Base-by-base conservation (phyloP, 768 basidiomycete genomes). In the Pleurotus djamor region DNA sequence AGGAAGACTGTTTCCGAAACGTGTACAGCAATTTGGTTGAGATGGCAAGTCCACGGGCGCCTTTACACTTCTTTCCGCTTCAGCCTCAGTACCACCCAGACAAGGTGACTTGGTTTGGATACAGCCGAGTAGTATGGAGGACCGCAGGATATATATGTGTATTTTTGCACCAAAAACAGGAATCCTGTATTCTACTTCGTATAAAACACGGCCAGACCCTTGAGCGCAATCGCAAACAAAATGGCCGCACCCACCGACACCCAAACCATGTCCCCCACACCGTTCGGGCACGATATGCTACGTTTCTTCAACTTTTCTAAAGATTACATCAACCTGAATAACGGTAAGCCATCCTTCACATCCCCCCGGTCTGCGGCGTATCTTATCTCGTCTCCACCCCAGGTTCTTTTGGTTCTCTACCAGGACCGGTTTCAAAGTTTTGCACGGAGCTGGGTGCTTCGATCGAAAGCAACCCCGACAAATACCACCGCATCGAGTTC, bases 371-470 rank as follows among this genome's bases (percentile, higher is more conserved):
- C 43, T 32, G 16, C 41, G 32, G 21, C 4, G 43, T 17, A 48
- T 61, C 17, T 44, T 50, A 16, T 60, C 43, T 43, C 48, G 37
- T 34, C 41, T 51, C 54, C 48, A 50, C 13, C 17, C 48, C 16
- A 88, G 87, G 86, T 12, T 82, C 86, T 0, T 87, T 79, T 63
- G 87, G 87, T 3, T 79, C 83, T 1, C 68, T 83, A 1, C 83
- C 87, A 0, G 71, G 71, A 7, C 80, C 83, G 1, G 87, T 88
- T 16, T 73, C 75, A 6, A 69, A 74, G 33, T 80, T 74, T 5
- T 75, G 78, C 35, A 73, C 76, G 47, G 68, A 75, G n/a, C 64
- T 83, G 32, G 69, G 76, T 0, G 65, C 73, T 14, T 65, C 71
- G 52, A 71, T 79, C 43, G 87, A 89, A 63, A 68, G 74, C 5